Conservation (phyloP, 441 rosid genomes). For the Jatropha multifida region DNA sequence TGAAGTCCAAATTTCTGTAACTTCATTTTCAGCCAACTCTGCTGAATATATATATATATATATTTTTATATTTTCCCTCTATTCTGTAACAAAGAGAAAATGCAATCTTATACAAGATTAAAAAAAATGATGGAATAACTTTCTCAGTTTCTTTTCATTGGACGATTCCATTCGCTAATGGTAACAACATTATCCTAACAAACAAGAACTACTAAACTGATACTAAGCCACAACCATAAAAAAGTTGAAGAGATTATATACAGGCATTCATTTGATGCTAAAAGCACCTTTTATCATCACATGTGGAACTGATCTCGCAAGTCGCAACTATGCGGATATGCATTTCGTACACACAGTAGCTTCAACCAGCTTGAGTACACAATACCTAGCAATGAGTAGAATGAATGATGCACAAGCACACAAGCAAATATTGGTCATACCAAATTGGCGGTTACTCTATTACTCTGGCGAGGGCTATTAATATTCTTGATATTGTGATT, state of each 20-base stretch:
- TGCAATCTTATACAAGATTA: background rate
- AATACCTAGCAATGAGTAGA: background rate
- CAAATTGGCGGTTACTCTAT: slow-evolving; percentile 3
- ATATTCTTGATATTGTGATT: slow-evolving; percentile 23
- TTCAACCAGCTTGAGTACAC: background rate
- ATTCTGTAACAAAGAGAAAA: background rate
- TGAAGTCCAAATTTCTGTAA: no score
- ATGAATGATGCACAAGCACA: background rate
- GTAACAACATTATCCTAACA: background rate
- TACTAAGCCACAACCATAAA: background rate
- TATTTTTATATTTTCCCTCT: background rate
- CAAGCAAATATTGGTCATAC: background rate
- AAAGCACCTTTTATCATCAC: background rate
- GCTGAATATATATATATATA: no score
- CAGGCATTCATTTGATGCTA: background rate
- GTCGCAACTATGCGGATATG: background rate
- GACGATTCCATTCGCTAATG: background rate
- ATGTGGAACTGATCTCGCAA: background rate
- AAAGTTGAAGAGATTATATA: background rate
- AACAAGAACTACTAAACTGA: background rate
- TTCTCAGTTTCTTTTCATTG: background rate
- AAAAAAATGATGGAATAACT: background rate
- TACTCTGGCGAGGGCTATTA: slow-evolving; percentile 15
- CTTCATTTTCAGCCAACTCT: background rate
- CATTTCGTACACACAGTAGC: background rate